Evolutionary conservation across 495 filamentous ascomycete species (phyloP).

Genomic region (Neurospora sp.): DNA sequence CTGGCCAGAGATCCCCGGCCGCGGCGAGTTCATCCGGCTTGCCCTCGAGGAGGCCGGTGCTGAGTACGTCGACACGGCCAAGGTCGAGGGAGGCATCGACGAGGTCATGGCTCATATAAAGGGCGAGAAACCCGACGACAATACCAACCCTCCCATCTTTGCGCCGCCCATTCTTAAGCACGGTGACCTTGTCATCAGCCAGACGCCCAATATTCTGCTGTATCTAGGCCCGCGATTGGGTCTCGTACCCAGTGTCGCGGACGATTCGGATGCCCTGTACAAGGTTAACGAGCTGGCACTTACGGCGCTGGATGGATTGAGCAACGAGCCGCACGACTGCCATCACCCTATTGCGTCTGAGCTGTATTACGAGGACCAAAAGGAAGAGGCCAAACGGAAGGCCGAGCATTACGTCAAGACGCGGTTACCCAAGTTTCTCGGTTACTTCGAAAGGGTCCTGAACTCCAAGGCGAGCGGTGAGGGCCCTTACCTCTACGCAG

Average conservation of each 20-base stretch:
- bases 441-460: slow-evolving; percentile 54
- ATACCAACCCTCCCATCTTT: slow-evolving; percentile 46
- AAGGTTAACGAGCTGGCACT: slow-evolving; percentile 46
- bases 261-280: slow-evolving; percentile 37
- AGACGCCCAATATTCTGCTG: slow-evolving; percentile 54
- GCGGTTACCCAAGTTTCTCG: slow-evolving; percentile 56
- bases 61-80: slow-evolving; percentile 49
- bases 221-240: slow-evolving; percentile 49
- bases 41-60: slow-evolving; percentile 50
- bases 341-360: slow-evolving; percentile 51
- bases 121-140: slow-evolving; percentile 26
- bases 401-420: slow-evolving; percentile 41
- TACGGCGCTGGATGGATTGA: slow-evolving; percentile 55
- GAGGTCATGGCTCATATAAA: slow-evolving; percentile 27
- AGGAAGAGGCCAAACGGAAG: slow-evolving; percentile 42
- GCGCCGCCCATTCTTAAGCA: slow-evolving; percentile 53
- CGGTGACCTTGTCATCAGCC: slow-evolving; percentile 46
- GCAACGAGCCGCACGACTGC: slow-evolving; percentile 55
- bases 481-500: slow-evolving; percentile 50
- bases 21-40: slow-evolving; percentile 56
- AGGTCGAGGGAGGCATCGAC: slow-evolving; percentile 25
- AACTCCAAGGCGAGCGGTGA: slow-evolving; percentile 40
- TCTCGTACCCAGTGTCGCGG: slow-evolving; percentile 30
- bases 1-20: slow-evolving; percentile 53
- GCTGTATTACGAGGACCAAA: slow-evolving; percentile 60